Evolutionary conservation across 1,139 yeast genomes (phyloP).

Genomic region (Cylindricascospora bacillispora): DNA sequence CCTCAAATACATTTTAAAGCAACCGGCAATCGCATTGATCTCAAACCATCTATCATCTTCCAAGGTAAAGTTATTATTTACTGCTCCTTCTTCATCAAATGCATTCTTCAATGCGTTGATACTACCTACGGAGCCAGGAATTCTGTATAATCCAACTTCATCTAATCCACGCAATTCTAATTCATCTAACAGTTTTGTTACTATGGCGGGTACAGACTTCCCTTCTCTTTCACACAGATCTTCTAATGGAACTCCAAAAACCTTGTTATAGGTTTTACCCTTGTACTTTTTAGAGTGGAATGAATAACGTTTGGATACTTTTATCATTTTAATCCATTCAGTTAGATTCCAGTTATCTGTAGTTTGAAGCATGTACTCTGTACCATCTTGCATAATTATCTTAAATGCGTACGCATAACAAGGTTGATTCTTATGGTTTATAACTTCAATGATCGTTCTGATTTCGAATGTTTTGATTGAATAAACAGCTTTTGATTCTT

Average conservation of each 20-base stretch:
- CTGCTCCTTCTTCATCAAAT: conserved; percentile 58
- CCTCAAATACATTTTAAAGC: conserved; percentile 73
- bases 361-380: conserved; percentile 62
- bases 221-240: conserved; percentile 65
- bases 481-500: conserved; percentile 42
- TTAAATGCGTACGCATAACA: conserved; percentile 38
- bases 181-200: conserved; percentile 52
- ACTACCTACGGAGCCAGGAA: conserved; percentile 78
- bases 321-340: conserved; percentile 54
- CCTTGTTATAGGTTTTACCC: conserved; percentile 32
- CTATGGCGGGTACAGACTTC: conserved; percentile 48
- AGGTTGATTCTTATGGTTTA: conserved; percentile 24
- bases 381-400: conserved; percentile 40
- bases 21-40: conserved; percentile 80
- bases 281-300: conserved; percentile 29
- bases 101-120: conserved; percentile 55
- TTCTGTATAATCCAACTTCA: conserved; percentile 86
- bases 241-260: conserved; percentile 83
- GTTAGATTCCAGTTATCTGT: conserved; percentile 48
- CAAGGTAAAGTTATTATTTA: conserved; percentile 37
- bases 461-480: conserved; percentile 46
- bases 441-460: conserved; percentile 31
- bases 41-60: conserved; percentile 64
- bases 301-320: conserved; percentile 31
- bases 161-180: conserved; percentile 76